Base-by-base conservation (phyloP, 1,139 yeast species). In the Sugiyamaella castrensis region DNA sequence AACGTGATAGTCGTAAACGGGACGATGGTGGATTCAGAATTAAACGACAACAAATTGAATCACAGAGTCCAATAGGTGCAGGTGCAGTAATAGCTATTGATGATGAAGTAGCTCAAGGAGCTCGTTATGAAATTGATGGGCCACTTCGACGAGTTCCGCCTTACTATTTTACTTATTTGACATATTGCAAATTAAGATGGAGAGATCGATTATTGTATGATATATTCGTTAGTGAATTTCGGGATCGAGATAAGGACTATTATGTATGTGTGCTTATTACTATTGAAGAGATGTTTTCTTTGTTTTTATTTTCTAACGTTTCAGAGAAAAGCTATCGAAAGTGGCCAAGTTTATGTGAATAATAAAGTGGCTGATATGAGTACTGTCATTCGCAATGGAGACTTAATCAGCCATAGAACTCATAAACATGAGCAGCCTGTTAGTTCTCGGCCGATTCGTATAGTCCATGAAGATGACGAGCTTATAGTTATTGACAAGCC, bases 401-500 rank as follows among this genome's bases (percentile, higher is more conserved):
- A 92, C 58, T 71, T 86, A 41, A 87, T 92, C 13, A 75, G 82
- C 30, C 98, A 94, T 66, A 71, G 87, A 53, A 77, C 86, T 42
- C 97, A 88, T 63, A 78, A 95, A 50, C 96, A 92, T 61, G 98
- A 91, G 61, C 96, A 96, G 1, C 83, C 96, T 0, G 96, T 92
- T 1, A 75, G 87, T 1, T 79, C 91, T 0, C 72, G 80, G 46
- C 79, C 79, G 0, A 83, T 92, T 40, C 77, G 76, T 49, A 82
- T 88, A 37, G 91, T 92, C 0, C 80, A 76, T 62, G 91, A 89
- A 62, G 84, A 88, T 63, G 92, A 86, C 13, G 80, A 86, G 46
- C 68, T 89, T 31, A 75, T 92, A 7, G 96, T 87, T 1, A 85
- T 94, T 28, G 96, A 92, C 65, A 92, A 92, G 59, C 98, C 99